Conservation (phyloP, 495 filamentous ascomycete species). For the Penicillium longicatenatum region DNA sequence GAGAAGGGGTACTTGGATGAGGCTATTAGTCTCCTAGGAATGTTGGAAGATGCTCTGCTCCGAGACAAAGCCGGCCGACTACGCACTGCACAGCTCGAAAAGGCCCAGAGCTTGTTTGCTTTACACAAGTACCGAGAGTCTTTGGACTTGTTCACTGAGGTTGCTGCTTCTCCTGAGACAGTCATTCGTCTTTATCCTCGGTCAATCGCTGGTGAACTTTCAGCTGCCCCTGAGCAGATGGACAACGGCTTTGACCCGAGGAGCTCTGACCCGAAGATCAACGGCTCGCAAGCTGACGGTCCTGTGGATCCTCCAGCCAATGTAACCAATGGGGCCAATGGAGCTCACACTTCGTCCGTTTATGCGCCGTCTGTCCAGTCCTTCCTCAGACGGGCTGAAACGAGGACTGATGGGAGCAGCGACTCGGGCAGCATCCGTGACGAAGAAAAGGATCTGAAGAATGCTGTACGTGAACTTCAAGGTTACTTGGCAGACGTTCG, state of each 20-base stretch:
- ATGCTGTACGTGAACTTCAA: slow-evolving; percentile 77
- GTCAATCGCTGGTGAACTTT: slow-evolving; percentile 80
- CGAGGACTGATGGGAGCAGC: slow-evolving; percentile 26
- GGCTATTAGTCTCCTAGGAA: slow-evolving; percentile 81
- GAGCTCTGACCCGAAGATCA: slow-evolving; percentile 40
- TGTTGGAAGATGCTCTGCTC: slow-evolving; percentile 91
- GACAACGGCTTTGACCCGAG: slow-evolving; percentile 45
- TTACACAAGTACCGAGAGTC: slow-evolving; percentile 83
- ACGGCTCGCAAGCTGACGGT: slow-evolving; percentile 31
- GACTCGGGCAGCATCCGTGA: slow-evolving; percentile 51
- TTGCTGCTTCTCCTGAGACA: slow-evolving; percentile 84
- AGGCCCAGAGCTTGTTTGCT: slow-evolving; percentile 83
- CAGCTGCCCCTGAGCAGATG: slow-evolving; percentile 52
- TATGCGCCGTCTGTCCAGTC: slow-evolving; percentile 64
- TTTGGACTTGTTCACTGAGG: slow-evolving; percentile 85
- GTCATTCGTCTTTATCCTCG: slow-evolving; percentile 85
- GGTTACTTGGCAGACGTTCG: slow-evolving; percentile 84
- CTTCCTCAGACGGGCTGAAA: slow-evolving; percentile 41
- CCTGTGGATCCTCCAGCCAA: slow-evolving; percentile 26
- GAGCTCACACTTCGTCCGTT: slow-evolving; percentile 14
- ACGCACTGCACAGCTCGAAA: slow-evolving; percentile 83
- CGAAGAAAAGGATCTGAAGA: slow-evolving; percentile 59
- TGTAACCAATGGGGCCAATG: slow-evolving; percentile 13
- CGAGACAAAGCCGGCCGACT: slow-evolving; percentile 78
- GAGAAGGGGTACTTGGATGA: slow-evolving; percentile 80